phyloP scores from a whole-genome alignment of 805 yeast species.

The Lipomyces lipofer region DNA sequence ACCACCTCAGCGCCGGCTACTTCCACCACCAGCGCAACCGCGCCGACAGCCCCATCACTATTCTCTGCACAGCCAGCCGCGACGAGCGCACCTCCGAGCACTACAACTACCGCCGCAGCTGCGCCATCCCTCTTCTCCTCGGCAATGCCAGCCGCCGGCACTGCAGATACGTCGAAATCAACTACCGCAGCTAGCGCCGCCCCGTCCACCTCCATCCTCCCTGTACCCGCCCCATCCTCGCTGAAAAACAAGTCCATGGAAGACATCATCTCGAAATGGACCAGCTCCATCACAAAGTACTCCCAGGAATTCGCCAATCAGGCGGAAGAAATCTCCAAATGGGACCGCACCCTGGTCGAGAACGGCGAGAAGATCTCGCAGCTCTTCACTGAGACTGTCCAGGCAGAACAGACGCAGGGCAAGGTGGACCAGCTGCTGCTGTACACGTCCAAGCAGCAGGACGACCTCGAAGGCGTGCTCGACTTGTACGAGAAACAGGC shows the following conservation, averaged over 20 bases:
- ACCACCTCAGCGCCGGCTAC: slow-evolving; percentile 4
- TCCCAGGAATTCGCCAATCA: slow-evolving; percentile 73
- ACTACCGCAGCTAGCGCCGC: slow-evolving; percentile 6
- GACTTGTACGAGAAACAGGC: slow-evolving; percentile 80
- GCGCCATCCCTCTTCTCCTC: slow-evolving; percentile 35
- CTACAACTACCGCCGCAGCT: slow-evolving; percentile 14
- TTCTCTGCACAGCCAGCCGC: slow-evolving; percentile 3
- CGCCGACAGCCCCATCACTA: background rate
- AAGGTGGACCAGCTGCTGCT: slow-evolving; percentile 84
- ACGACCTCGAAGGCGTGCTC: slow-evolving; percentile 79
- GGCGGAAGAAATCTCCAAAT: slow-evolving; percentile 69
- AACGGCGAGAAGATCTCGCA: slow-evolving; percentile 84
- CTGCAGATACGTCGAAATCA: slow-evolving; percentile 19
- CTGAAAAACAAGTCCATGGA: slow-evolving; percentile 89
- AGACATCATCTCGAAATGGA: slow-evolving; percentile 91
- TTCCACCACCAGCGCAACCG: slow-evolving; percentile 1
- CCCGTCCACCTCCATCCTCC: slow-evolving; percentile 3
- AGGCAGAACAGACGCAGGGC: slow-evolving; percentile 81
- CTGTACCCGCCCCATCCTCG: slow-evolving; percentile 42
- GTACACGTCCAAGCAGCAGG: slow-evolving; percentile 89
- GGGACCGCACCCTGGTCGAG: slow-evolving; percentile 82
- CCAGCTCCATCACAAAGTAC: slow-evolving; percentile 74
- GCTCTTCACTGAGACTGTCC: slow-evolving; percentile 70
- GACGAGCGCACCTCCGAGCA: background rate
- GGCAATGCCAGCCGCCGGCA: slow-evolving; percentile 31